Base-by-base conservation (phyloP, 2,329 filamentous ascomycete species). In the Colletotrichum spinosum region DNA sequence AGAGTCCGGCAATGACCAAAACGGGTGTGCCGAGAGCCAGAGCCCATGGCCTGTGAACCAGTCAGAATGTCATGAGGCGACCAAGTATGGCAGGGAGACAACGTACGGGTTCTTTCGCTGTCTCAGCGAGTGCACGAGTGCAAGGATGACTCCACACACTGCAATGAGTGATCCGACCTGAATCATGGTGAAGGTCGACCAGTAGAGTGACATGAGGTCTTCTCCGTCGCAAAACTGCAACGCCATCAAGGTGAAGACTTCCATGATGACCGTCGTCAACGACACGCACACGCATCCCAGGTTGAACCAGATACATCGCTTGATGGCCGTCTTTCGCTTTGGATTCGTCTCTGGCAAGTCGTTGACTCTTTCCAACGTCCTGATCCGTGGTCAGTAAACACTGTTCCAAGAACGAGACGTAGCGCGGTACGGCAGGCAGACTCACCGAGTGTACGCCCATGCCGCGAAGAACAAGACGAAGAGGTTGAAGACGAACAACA, bases 161-260 rank as follows among this genome's bases (percentile, higher is more conserved):
- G 86, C 86, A 41, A 88, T 87, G 65, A 86, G 76, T 2, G 84
- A 84, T 6, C 86, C 86, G 2, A 88, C 76, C 69, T 88, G 86
- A 6, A 87, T 77, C 80, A 87, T 85, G 25, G 84, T 86, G 84
- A 86, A 88, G 2, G 86, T 87, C 0, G 86, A 83, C 86, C 86
- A 88, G 73, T 87, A 88, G 0, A 88, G 75, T 2, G 82, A 81
- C 76, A 88, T 87, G 60, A 88, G 79, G 69, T 88, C 83, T 69
- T 89, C 86, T 9, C 85, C 86, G 42, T 86, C 84, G 68, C 86
- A 89, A 68, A 86, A 89, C 68, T 88, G 84, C 5, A 87, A 73
- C 1, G 83, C 83, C 60, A 87, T 70, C 15, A 87, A 79, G 10
- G 78, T 76, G 61, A 83, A 88, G 12, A 83, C 83, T 71, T 89